Percentiles rank a stretch among this genome's conserved stretches.
These are phyloP conservation scores for Ophioceras dolichostomum DNA, from an alignment of 2,329 filamentous ascomycete genomes.

Conservation along the genomic window DNA sequence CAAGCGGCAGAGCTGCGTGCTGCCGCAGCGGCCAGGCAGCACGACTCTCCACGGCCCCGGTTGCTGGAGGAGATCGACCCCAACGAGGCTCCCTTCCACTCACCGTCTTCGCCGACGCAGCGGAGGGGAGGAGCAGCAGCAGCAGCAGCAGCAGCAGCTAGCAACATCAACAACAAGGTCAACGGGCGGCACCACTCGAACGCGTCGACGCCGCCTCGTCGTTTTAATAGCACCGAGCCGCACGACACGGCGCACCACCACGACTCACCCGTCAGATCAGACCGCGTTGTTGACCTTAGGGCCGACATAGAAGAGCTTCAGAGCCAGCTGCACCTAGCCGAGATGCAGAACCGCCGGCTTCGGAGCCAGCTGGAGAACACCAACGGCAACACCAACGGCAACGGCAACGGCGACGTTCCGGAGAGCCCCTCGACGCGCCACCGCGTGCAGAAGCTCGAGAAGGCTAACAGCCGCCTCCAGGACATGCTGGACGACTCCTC, in stretches of 20 bases:
- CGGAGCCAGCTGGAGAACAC: constrained; percentile 72
- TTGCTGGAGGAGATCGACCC: constrained; percentile 82
- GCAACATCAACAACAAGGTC: no score
- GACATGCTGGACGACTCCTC: constrained; percentile 90
- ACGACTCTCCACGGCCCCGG: constrained; percentile 60
- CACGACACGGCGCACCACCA: neutral
- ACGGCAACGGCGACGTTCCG: neutral
- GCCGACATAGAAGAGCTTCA: constrained; percentile 85
- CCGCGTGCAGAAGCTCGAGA: constrained; percentile 82
- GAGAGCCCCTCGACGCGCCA: constrained; percentile 44
- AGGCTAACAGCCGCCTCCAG: constrained; percentile 82
- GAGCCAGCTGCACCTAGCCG: constrained; percentile 82
- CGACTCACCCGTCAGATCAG: constrained; percentile 52
- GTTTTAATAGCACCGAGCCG: constrained; percentile 46
- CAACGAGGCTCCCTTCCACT: constrained; percentile 63
- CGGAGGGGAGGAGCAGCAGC: no score
- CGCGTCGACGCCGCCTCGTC: constrained; percentile 65
- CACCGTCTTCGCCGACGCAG: constrained; percentile 54
- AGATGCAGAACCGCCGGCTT: constrained; percentile 92
- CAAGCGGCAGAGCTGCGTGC: constrained; percentile 65
- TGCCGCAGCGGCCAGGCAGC: constrained; percentile 40
- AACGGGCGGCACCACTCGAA: constrained; percentile 54
- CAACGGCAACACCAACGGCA: constrained; percentile 53
- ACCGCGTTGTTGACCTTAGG: constrained; percentile 76
- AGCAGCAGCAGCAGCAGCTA: no score